A percentile compares a stretch with the other conserved stretches of the same genome.
Conservation (phyloP, 352 stramenopile genomes). For the Globisporangium spinosum region DNA sequence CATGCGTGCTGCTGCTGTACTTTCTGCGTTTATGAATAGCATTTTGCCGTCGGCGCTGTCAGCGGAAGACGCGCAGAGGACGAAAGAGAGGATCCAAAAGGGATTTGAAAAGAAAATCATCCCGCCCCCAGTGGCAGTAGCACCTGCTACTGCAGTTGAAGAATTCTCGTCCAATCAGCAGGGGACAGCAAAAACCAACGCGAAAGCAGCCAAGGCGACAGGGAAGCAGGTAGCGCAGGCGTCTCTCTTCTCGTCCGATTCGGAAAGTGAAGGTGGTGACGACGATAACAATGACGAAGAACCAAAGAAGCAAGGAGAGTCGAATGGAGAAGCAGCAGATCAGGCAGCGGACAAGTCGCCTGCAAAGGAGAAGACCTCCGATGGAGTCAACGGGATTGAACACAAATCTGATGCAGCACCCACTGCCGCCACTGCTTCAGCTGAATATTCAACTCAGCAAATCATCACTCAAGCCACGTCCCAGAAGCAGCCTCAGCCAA, state of each 20-base stretch:
- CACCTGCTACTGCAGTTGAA: not conserved
- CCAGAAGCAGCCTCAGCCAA: not conserved
- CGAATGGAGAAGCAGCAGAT: not conserved
- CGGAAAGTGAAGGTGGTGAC: not conserved
- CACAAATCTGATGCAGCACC: not conserved
- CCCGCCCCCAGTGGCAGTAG: not conserved
- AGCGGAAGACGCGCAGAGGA: conserved; percentile 27
- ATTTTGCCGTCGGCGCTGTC: conserved; percentile 35
- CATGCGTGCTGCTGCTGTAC: not conserved
- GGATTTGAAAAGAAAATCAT: conserved; percentile 25
- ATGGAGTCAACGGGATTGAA: no score
- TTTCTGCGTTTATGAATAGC: not conserved
- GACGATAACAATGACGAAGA: not conserved
- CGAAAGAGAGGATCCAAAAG: conserved; percentile 37
- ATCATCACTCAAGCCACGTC: not conserved
- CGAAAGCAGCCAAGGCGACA: not conserved
- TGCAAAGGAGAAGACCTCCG: not conserved
- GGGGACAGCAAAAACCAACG: not conserved
- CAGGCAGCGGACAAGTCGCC: not conserved
- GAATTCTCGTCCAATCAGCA: not conserved
- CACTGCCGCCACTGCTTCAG: no score
- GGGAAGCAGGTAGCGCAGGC: not conserved
- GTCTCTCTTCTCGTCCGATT: conserved; percentile 17
- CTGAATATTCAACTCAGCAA: not conserved
- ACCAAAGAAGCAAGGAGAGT: not conserved